Evolutionary conservation across 1,284 basidiomycete genomes (phyloP), one percentile per base, ranked within the genome.

Genomic region (Malassezia pachydermatis): DNA sequence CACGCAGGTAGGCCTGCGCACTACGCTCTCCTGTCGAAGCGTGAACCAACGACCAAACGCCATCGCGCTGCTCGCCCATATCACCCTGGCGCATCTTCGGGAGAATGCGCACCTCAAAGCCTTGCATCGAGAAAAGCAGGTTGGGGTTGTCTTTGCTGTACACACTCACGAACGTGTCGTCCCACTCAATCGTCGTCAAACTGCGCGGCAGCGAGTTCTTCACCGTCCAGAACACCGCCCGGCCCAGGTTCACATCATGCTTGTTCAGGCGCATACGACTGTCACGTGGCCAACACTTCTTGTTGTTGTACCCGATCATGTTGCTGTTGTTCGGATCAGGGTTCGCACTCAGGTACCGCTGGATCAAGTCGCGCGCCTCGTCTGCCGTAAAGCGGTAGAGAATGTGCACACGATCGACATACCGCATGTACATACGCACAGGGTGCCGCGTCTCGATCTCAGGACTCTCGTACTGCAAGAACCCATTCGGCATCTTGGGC

Each of bases 191-290:
- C 0, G 94, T 96, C 2, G 92, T 98, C 55, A 99, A 76, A 24
- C 90, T 95, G 51, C 92, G 79, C 1, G 94, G 94, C 35, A 98
- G 74, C 62, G 87, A 88, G 74, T 96, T 92, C 77, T 96, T 96
- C 73, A 98, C 88, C 63, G 96, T 96, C 94, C 92, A 98, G 58
- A 95, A 96, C 10, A 96, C 92, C 5, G 94, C 94, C 59, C 94
- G 81, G 25, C 92, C 92, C 27, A 98, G 78, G 73, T 99, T 98
- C 74, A 98, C 94, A 69, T 99, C 94, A 74, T 98, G 92, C 76
- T 99, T 99, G 78, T 95, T 94, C 49, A 99, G 79, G 28, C 94
- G 80, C 94, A 99, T 99, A 52, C 94, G 84, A 72, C 90, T 96
- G 73, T 99, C 94, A 57, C 90, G 80, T 20, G 94, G 94, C 94